Base-by-base conservation (phyloP, 2,329 filamentous ascomycete genomes). In the Zalaria obscura region DNA sequence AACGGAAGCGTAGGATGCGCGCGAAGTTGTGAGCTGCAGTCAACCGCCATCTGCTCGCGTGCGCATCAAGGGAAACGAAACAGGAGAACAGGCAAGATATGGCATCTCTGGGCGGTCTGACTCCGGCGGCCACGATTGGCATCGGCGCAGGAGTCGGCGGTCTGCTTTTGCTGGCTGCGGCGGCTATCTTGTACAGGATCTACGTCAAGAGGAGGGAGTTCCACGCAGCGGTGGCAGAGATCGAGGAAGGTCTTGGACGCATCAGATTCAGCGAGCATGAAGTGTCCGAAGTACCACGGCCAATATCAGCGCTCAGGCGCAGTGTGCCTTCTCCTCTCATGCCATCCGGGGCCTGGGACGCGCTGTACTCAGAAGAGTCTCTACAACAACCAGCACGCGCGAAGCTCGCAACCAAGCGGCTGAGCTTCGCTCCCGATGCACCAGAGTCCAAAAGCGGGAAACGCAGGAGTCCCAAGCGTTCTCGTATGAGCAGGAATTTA, bases 331-430 rank as follows among this genome's bases (percentile, higher is more conserved):
- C 59, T 3, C 55, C 57, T 2, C 61, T 59, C 51, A 57, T 59
- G 36, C 48, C 53, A 2, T 55, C 54, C 35, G 55, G 55, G 9
- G 62, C 60, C 32, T 68, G 64, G 64, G 61, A 55, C 10, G 50
- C 60, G 38, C 48, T 67, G 6, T 53, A 53, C 7, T 67, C 64
- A 1, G 53, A 56, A n/a, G 63, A 66, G 33, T 48, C 50, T n/a
- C 40, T 59, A 25, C 41, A 53, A 34, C 46, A 41, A 10, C 8
- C 41, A 9, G 29, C 39, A 8, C 29, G 29, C 29, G n/a, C 29
- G 7, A n/a, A 7, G 7, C 29, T 7, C 29, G 29, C 29, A 7
- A n/a, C 7, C 7, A 32, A 32, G 29, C 29, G 29, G 7, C n/a
- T 32, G 7, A 7, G 29, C 7, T 32, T n/a, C 7, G 7, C 29